Base-by-base conservation (phyloP, 163 green algal genomes). In the Volvox carteri region DNA sequence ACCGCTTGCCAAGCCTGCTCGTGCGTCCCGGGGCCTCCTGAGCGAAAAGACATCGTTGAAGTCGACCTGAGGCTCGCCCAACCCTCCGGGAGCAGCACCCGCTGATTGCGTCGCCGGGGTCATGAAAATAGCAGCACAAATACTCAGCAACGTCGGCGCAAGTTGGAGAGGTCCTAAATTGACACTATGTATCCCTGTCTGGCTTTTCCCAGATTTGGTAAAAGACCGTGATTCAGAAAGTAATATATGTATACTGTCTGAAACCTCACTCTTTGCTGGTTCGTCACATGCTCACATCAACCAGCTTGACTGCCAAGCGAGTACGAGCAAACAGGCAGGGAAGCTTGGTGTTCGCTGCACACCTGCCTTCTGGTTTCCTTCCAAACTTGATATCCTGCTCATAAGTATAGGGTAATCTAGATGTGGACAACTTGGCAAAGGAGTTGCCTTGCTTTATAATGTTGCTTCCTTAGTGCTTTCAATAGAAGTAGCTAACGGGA, bases 1-100 rank as follows among this genome's bases (percentile, higher is more conserved):
- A 0, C 96, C 97, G 50, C 86, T 95, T 7, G 92, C 86, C 12
- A 98, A 25, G 0, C 97, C 97, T 37, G 93, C 92, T 54, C 58
- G 84, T 11, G 75, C 88, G 72, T 96, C 92, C 33, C 90, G 88
- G 1, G 95, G 94, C 42, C 88, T 92, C 4, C 92, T 68, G 0
- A 95, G 79, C 0, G 74, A 93, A 74, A 96, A 96, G 0, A 95
- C 52, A 80, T 96, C 91, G 37, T 93, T 91, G 30, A 95, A 93
- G n/a, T 94, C 88, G 1, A 94, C 73, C 16, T 90, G 37, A 39
- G 79, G 73, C 33, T 93, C 91, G 21, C 68, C 58, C 0, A 62
- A 28, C 9, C 52, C 25, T 48, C 41, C 68, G n/a, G 54, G 37
- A 72, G 42, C 19, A 2, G 25, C 2, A 41, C 44, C 42, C 44